Evolutionary conservation across 352 stramenopile genomes (phyloP), one percentile per base, ranked within the genome.

Genomic region (Phytopythium chamaehyphon): DNA sequence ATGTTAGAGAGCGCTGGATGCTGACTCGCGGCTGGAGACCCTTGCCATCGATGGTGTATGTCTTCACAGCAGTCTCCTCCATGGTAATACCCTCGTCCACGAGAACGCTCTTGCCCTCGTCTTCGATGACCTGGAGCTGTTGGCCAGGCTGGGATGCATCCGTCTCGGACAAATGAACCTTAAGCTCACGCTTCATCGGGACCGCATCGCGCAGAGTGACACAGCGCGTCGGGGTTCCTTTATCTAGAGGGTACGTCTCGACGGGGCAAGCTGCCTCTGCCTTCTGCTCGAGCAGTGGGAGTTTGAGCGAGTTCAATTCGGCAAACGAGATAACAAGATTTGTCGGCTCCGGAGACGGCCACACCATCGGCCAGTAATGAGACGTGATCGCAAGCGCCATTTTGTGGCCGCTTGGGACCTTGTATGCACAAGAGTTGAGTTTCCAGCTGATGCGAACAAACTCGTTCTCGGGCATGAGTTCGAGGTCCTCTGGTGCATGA

Each of bases 281-380:
- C 16, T 51, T 26, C 18, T 40, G 37, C 40, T 46, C 11, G n/a
- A 81, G 33, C 6, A 76, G 24, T 36, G 71, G 71, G 8, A 81
- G 54, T 37, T 63, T 64, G 11, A 81, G 24, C 9, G 55, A n/a
- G 51, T 78, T 81, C 5, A 24, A 11, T 11, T 65, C 37, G 1
- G 23, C 23, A 31, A 78, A 76, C 6, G 55, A 58, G 2, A 78
- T 48, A 4, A 52, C 58, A n/a, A 81, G 55, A 14, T 60, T 40
- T 2, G 51, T 67, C 36, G 64, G 71, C 49, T 73, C 62, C 10
- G 68, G 71, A 15, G 71, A 81, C 6, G 71, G 68, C 71, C 71
- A 78, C 2, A 78, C 43, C 54, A 81, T 71, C 18, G 71, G 71
- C 68, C 71, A 81, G 60, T 81, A 81, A 49, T 69, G 69, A 18